Conservation (phyloP, 495 filamentous ascomycete species). For the Xylaria longipes region DNA sequence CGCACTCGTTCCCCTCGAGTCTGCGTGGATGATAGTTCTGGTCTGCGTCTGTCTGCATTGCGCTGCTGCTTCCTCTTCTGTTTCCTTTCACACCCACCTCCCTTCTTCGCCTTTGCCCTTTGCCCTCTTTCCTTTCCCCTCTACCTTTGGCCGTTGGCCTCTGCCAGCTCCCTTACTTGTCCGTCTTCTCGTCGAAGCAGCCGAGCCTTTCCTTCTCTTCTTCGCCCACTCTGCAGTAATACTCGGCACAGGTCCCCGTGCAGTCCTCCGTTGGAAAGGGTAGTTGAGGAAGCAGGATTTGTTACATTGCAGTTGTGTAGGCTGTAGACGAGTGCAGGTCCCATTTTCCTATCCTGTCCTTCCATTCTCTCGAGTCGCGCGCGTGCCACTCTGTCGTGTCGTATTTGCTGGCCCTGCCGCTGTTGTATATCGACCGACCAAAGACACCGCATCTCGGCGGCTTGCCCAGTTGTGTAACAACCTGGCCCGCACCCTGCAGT, state of each 20-base stretch:
- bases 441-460: conserved; percentile 32
- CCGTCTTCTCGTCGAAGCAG: conserved; percentile 29
- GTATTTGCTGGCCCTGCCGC: conserved; percentile 24
- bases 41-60: conserved; percentile 4
- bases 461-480: conserved; percentile 31
- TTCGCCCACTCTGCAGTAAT: conserved; percentile 11
- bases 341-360: conserved; percentile 18
- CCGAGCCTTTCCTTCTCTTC: conserved; percentile 29
- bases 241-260: conserved; percentile 16
- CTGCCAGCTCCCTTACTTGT: conserved; percentile 17
- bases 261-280: conserved; percentile 13
- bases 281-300: conserved; percentile 12
- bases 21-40: background rate
- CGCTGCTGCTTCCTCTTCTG: background rate
- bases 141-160: conserved; percentile 5
- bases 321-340: conserved; percentile 20
- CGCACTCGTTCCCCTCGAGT: conserved; percentile 8
- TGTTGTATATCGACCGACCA: conserved; percentile 31
- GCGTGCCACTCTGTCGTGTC: conserved; percentile 17
- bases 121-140: background rate
- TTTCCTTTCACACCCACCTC: background rate
- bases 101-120: background rate
- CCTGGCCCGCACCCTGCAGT: conserved; percentile 34
- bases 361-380: conserved; percentile 18
- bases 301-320: conserved; percentile 16